Evolutionary conservation across 148 eudicot genomes (phyloP).

Genomic region (Suaeda aralocaspica): DNA sequence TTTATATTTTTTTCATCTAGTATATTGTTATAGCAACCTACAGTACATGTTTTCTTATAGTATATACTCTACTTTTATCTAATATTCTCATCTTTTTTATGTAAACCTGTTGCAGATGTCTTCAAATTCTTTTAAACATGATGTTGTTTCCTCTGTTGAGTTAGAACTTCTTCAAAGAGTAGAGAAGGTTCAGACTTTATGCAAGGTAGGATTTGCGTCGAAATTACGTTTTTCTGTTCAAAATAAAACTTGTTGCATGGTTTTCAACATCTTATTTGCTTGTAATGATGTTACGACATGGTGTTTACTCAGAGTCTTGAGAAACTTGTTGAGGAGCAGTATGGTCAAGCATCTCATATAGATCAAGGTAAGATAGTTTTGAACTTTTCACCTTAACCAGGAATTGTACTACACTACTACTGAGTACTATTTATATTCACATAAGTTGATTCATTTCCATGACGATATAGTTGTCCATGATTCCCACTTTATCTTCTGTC

Average conservation of each 20-base stretch:
- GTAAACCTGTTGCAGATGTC: conserved; percentile 48
- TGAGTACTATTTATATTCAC: too few species aligned
- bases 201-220: conserved; percentile 47
- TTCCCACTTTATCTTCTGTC: neutral
- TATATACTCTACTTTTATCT: neutral
- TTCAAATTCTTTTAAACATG: conserved; percentile 42
- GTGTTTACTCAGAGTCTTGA: conserved; percentile 54
- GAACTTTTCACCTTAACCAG: too few species aligned
- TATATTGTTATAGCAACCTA: neutral
- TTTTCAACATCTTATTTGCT: neutral
- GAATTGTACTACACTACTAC: neutral
- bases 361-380: conserved; percentile 32
- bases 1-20: neutral
- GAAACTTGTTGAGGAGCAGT: conserved; percentile 48
- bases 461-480: neutral
- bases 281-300: conserved; percentile 1
- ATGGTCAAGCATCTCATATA: conserved; percentile 27
- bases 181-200: conserved; percentile 71
- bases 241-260: neutral
- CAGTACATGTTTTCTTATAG: neutral
- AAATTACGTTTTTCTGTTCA: conserved; percentile 1
- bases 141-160: conserved; percentile 44
- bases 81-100: neutral
- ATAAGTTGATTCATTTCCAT: neutral
- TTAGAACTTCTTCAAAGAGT: conserved; percentile 59